Conservation (phyloP, 2,329 filamentous ascomycete genomes). For the Diplodia corticola region DNA sequence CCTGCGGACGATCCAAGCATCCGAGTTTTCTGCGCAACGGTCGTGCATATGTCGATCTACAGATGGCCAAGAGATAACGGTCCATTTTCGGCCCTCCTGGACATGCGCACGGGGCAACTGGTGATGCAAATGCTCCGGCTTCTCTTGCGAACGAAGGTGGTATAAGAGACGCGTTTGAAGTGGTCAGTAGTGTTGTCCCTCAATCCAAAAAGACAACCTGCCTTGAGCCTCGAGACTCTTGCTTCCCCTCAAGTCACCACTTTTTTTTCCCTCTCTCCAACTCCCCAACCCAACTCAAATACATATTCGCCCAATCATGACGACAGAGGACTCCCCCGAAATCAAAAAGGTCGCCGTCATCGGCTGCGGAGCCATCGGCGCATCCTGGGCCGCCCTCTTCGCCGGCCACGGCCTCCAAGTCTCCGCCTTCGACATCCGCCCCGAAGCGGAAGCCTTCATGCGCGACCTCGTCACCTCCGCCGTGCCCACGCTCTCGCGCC, state of each 20-base stretch:
- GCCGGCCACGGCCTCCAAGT: constrained; percentile 42
- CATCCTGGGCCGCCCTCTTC: constrained; percentile 46
- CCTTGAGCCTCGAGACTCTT: neutral
- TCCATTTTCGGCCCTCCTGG: neutral
- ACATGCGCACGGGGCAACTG: neutral
- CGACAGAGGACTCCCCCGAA: neutral
- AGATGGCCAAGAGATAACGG: constrained; percentile 22
- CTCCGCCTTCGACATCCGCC: constrained; percentile 45
- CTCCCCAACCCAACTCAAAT: neutral
- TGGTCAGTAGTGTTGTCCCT: neutral
- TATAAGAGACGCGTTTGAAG: neutral
- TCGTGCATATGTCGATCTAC: neutral
- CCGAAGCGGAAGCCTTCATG: constrained; percentile 33
- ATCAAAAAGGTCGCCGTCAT: constrained; percentile 37
- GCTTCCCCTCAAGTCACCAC: too few relatives aligned
- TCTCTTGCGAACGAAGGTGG: neutral
- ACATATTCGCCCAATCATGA: neutral
- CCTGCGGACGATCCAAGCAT: neutral
- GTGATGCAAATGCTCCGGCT: constrained; percentile 5
- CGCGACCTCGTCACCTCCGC: constrained; percentile 25
- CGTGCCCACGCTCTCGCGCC: constrained; percentile 24
- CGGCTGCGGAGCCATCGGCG: constrained; percentile 43
- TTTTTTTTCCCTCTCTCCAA: too few relatives aligned
- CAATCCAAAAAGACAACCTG: neutral
- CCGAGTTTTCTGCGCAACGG: constrained; percentile 13